Base-by-base conservation (phyloP, 2,329 filamentous ascomycete species). In the Lasiodiplodia citricola region DNA sequence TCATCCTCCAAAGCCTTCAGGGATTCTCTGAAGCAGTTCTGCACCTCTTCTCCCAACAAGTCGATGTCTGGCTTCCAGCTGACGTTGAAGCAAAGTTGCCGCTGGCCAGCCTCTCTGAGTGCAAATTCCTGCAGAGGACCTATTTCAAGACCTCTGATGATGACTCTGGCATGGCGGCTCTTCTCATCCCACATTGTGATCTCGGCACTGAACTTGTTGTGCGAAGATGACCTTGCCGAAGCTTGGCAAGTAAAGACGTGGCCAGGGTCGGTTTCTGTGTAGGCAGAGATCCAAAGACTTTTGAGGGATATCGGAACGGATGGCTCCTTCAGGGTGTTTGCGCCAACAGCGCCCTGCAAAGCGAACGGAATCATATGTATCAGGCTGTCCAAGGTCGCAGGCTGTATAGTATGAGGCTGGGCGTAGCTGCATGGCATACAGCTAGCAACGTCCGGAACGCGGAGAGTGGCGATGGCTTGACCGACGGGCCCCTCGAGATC, bases 31-130 rank as follows among this genome's bases (percentile, higher is more conserved):
- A 66, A 58, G 28, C 54, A 58, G 41, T 31, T 66, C 55, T 68
- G 66, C 13, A 64, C 60, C 31, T 68, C 54, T 31, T 47, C 47
- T 21, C 56, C 55, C 16, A 68, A 57, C 21, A 68, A 57, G 25
- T 68, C 66, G 35, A 68, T 68, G 41, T 68, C 67, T 28, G 67
- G 67, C 35, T 68, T 68, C 58, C 57, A 66, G 31, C 18, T 31
- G 44, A 68, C 56, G 25, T 68, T 68, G 41, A 52, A 68, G 38
- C 66, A 60, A n/a, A 68, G 66, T 25, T 68, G 54, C 1, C 66
- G 66, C 23, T 68, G 55, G 25, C 66, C 66, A 23, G 54, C 55
- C 25, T 52, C 56, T 41, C 55, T 50, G 1, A 60, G 50, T 2
- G 54, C 47, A 13, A 64, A 38, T 52, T 68, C 57, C 13, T 68